A percentile compares a stretch with the other conserved stretches of the same genome.
Evolutionary conservation across 139 green algal species (phyloP).

Genomic region (Zygnema cylindricum): DNA sequence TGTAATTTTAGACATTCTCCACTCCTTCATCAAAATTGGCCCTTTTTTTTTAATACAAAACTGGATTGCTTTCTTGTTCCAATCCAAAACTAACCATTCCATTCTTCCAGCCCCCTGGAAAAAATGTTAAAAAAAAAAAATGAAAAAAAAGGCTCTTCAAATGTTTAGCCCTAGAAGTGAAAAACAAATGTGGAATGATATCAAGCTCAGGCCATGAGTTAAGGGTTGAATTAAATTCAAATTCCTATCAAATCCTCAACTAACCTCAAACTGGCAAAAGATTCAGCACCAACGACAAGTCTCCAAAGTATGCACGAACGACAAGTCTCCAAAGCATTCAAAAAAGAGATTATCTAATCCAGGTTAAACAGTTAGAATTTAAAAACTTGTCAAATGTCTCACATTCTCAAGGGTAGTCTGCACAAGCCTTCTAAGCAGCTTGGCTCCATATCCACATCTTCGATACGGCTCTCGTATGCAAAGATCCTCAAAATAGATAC

Average conservation of each 20-base stretch:
- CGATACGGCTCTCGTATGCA: slow-evolving; percentile 37
- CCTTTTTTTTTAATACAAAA: slow-evolving; percentile 43
- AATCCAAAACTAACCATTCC: slow-evolving; percentile 50
- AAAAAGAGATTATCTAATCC: background rate
- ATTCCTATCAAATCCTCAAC: background rate
- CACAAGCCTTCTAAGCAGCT: slow-evolving; percentile 25
- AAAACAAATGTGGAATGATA: background rate
- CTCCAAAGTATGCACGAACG: no score
- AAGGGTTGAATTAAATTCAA: background rate
- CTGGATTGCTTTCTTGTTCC: slow-evolving; percentile 43
- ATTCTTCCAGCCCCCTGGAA: slow-evolving; percentile 10
- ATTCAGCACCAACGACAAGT: background rate
- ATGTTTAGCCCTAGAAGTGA: background rate
- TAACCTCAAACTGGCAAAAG: background rate
- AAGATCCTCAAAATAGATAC: slow-evolving; percentile 32
- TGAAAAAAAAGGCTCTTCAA: no score
- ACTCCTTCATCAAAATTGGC: slow-evolving; percentile 5
- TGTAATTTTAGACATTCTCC: slow-evolving; percentile 20
- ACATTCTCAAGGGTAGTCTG: background rate
- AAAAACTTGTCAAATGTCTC: background rate
- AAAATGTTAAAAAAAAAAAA: background rate
- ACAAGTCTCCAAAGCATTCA: background rate
- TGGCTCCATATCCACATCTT: slow-evolving; percentile 22
- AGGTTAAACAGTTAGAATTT: no score
- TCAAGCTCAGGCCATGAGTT: background rate